Evolutionary conservation across 176 grass and related monocot species (phyloP).

Genomic region (Oryza longistaminata): DNA sequence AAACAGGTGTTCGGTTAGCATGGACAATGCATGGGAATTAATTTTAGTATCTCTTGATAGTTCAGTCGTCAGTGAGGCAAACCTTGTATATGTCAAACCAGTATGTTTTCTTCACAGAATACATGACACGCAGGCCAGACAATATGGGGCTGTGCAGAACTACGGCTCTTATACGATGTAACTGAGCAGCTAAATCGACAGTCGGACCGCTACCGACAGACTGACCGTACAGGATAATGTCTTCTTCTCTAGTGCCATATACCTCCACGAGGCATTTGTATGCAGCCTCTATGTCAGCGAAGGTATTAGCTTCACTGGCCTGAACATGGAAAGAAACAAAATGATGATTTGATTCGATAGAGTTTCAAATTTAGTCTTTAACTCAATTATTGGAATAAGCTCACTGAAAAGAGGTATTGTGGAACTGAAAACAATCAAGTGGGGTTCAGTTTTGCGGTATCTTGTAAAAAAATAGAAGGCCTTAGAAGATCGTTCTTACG

Average conservation of each 20-base stretch:
- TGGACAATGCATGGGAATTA: background rate
- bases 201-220: conserved; percentile 93
- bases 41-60: conserved; percentile 1
- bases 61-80: conserved; percentile 10
- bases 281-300: conserved; percentile 82
- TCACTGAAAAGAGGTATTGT: background rate
- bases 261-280: conserved; percentile 83
- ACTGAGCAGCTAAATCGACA: conserved; percentile 67
- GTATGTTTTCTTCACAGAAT: conserved; percentile 81
- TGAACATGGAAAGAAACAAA: conserved; percentile 33
- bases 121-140: conserved; percentile 92
- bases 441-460: background rate
- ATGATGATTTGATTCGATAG: background rate
- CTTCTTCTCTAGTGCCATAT: conserved; percentile 70
- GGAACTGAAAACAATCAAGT: conserved; percentile 10
- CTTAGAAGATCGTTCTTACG: background rate
- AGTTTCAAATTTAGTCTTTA: background rate
- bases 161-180: conserved; percentile 62
- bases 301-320: conserved; percentile 88
- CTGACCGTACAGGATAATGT: conserved; percentile 85
- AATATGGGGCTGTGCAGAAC: conserved; percentile 85
- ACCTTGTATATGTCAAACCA: conserved; percentile 99
- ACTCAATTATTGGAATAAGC: conserved; percentile 8
- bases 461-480: background rate
- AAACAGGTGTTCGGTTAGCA: conserved; percentile 36